A percentile compares a stretch with the other conserved stretches of the same genome.
phyloP scores from a whole-genome alignment of 2,329 filamentous ascomycete species.

The Ophiostoma sp. region DNA sequence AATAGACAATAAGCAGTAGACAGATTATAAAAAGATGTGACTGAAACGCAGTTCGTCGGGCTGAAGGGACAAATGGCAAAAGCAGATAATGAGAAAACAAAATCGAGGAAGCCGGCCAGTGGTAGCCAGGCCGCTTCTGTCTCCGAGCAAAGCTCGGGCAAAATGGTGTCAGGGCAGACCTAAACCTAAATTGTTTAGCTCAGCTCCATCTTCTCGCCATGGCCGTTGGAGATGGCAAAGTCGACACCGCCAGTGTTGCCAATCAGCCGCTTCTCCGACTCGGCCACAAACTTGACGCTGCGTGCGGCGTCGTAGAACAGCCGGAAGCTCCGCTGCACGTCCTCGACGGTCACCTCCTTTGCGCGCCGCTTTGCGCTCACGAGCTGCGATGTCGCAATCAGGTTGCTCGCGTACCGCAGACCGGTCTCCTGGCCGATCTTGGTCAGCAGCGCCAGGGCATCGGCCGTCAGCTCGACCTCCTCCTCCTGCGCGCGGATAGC shows the following conservation, averaged over 20 bases:
- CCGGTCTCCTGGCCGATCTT: slow-evolving; percentile 94
- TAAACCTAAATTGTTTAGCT: slow-evolving; percentile 21
- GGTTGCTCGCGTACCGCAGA: slow-evolving; percentile 91
- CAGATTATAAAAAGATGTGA: slow-evolving; percentile 12
- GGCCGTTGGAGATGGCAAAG: slow-evolving; percentile 49
- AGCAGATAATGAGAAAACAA: too few relatives aligned
- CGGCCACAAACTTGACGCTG: slow-evolving; percentile 83
- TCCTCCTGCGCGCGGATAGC: slow-evolving; percentile 91
- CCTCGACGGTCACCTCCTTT: slow-evolving; percentile 75
- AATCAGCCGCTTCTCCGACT: slow-evolving; percentile 90
- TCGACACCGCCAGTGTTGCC: slow-evolving; percentile 77
- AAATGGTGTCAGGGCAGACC: slow-evolving; percentile 2
- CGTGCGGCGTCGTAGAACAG: slow-evolving; percentile 87
- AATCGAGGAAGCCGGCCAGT: too few relatives aligned
- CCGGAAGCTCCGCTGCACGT: slow-evolving; percentile 88
- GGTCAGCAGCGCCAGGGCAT: slow-evolving; percentile 85
- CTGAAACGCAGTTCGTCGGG: background rate
- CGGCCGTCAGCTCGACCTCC: slow-evolving; percentile 83
- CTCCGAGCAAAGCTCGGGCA: background rate
- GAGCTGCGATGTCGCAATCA: slow-evolving; percentile 90
- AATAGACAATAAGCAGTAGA: background rate
- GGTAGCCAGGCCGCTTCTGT: too few relatives aligned
- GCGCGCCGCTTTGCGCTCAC: slow-evolving; percentile 79
- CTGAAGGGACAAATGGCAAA: background rate
- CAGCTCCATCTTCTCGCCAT: slow-evolving; percentile 41